Base-by-base conservation (phyloP, 495 filamentous ascomycete genomes). In the Rusavskia elegans region DNA sequence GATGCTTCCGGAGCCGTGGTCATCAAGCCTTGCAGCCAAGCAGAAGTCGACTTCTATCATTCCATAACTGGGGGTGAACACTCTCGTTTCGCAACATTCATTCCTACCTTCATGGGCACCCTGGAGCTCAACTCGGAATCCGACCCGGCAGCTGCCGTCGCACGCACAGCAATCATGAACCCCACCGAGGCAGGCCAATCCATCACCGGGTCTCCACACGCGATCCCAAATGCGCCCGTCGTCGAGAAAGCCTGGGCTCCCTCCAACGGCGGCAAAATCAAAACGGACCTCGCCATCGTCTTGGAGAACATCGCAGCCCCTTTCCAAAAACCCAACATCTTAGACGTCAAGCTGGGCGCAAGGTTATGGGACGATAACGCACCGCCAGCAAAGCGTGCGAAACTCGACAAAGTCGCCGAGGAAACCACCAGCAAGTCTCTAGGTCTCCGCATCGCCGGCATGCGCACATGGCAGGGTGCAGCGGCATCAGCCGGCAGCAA, bases 1-100 rank as follows among this genome's bases (percentile, higher is more conserved):
- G 88, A 95, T 60, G 68, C 74, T 50, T 82, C 85, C 48, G 92
- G 92, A 60, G 77, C 84, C 52, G 71, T 96, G 17, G 82, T 99
- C 62, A 86, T 96, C 64, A 99, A 99, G 67, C 92, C 92, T 29
- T 96, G 92, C 68, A 94, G 87, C 7, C 65, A 77, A 40, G 76
- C 79, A 53, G 92, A 99, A 68, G 79, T 95, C 53, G 78, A 80
- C 25, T 99, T 99, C 69, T 99, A 99, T 77, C 82, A 96, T 66
- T 78, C 82, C 25, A 80, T 81, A 38, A 58, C 72, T 36, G 61
- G 9, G 9, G 32, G 9, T 11, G 32, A 70, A 16, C 89, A 95
- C 59, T 80, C 80, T 19, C 73, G 71, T 5, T 83, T 96, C 57
- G 76, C 78, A 19, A 77, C 80, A 20, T 80, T 85, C 61, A 92